Percentiles rank a stretch among this genome's conserved stretches.
Conservation (phyloP, 2,329 filamentous ascomycete genomes). For the Chaetomiaceae sp. region DNA sequence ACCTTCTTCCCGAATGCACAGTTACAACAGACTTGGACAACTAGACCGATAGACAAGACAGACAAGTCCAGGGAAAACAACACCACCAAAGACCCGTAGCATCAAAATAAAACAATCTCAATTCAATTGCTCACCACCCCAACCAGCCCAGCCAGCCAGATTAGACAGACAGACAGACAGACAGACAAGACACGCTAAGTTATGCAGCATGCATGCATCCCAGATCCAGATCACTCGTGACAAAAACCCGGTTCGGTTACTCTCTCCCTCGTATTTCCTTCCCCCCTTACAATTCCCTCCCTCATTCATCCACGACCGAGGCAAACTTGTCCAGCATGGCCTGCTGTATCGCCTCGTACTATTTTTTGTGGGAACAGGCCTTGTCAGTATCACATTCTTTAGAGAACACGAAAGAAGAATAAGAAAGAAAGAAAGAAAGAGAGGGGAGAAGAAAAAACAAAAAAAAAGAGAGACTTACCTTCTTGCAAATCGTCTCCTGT, state of each 20-base stretch:
- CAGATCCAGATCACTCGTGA: neutral
- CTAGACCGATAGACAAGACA: no score
- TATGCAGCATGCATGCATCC: constrained; percentile 6
- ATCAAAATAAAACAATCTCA: neutral
- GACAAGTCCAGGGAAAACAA: no score
- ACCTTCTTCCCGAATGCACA: no score
- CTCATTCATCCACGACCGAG: constrained; percentile 88
- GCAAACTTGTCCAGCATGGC: constrained; percentile 97
- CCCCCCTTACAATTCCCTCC: neutral
- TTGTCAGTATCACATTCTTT: neutral
- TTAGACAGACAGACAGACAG: neutral
- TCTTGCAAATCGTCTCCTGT: constrained; percentile 75
- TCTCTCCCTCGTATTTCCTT: neutral
- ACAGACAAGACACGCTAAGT: neutral
- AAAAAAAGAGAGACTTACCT: constrained; percentile 53
- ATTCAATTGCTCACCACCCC: no score
- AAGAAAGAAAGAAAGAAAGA: no score
- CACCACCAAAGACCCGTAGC: no score
- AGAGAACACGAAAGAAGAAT: neutral
- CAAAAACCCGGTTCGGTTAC: no score
- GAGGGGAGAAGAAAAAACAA: no score
- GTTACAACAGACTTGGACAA: no score
- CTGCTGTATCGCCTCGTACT: constrained; percentile 92
- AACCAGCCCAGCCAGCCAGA: no score
- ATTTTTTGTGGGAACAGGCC: no score